Evolutionary conservation across 225 moss, liverwort and hornwort genomes (phyloP).

Genomic region (Takakia lepidozioides): DNA sequence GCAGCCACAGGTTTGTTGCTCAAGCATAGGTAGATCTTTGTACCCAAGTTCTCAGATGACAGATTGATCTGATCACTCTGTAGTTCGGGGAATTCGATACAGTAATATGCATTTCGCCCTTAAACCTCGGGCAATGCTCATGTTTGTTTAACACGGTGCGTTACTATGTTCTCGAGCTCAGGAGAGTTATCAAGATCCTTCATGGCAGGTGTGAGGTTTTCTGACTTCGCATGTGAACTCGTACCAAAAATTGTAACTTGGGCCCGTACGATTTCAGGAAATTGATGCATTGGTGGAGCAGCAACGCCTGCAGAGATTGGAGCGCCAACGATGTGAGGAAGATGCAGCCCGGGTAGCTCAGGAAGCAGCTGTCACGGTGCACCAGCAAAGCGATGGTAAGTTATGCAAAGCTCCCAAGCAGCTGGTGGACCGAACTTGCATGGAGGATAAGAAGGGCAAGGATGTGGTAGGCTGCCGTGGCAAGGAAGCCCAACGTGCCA

Average conservation of each 20-base stretch:
- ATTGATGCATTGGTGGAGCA: slow-evolving; percentile 64
- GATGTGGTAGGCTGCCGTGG: slow-evolving; percentile 25
- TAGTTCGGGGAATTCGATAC: too few relatives aligned
- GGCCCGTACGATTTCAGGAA: slow-evolving; percentile 26
- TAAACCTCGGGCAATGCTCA: neutral
- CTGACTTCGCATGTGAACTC: too few relatives aligned
- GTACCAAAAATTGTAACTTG: neutral
- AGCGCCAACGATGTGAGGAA: slow-evolving; percentile 56
- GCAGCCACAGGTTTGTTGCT: too few relatives aligned
- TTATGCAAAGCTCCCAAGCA: slow-evolving; percentile 10
- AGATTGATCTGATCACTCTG: too few relatives aligned
- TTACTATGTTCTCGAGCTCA: too few relatives aligned
- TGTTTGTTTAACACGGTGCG: neutral
- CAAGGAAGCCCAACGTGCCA: slow-evolving; percentile 47
- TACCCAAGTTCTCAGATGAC: too few relatives aligned
- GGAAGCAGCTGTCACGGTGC: slow-evolving; percentile 9
- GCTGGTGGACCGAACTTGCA: slow-evolving; percentile 9
- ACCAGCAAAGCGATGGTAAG: slow-evolving; percentile 13
- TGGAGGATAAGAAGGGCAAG: slow-evolving; percentile 10
- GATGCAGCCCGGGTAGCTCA: slow-evolving; percentile 35
- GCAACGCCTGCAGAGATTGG: slow-evolving; percentile 56
- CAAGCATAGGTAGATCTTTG: too few relatives aligned
- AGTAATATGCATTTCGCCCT: neutral
- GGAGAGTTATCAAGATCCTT: too few relatives aligned
- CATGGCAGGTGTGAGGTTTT: too few relatives aligned